phyloP scores from a whole-genome alignment of 192 early-diverging fungal genomes.

The Helicostylum pulchrum region DNA sequence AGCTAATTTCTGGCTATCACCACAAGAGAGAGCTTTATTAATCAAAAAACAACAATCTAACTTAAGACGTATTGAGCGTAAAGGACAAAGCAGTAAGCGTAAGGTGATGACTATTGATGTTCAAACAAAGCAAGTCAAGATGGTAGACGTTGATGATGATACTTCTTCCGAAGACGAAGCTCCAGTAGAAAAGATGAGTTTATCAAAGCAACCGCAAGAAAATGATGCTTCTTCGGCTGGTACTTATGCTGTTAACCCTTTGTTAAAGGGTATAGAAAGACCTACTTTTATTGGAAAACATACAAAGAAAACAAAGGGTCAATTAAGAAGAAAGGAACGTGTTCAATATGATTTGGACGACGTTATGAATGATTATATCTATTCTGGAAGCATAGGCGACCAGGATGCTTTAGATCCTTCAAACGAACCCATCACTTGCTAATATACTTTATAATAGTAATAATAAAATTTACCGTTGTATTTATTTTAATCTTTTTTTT shows the following conservation, averaged over 20 bases:
- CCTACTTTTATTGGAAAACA: slow-evolving; percentile 25
- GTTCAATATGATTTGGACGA: slow-evolving; percentile 10
- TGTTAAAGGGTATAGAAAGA: slow-evolving; percentile 21
- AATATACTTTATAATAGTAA: neutral
- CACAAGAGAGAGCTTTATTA: slow-evolving; percentile 42
- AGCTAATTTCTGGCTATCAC: slow-evolving; percentile 45
- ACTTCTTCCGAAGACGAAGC: slow-evolving; percentile 33
- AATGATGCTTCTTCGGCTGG: slow-evolving; percentile 22
- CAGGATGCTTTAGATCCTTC: slow-evolving; percentile 14
- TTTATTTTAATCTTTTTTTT: no score
- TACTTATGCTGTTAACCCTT: slow-evolving; percentile 36
- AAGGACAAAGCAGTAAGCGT: slow-evolving; percentile 36
- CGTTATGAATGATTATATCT: slow-evolving; percentile 16
- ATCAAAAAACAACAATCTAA: slow-evolving; percentile 47
- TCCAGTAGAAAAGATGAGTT: slow-evolving; percentile 12
- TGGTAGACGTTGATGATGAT: slow-evolving; percentile 30
- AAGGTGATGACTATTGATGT: slow-evolving; percentile 54
- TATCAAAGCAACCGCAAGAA: neutral
- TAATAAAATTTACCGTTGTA: no score
- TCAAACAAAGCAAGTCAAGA: slow-evolving; percentile 37
- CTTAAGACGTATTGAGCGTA: slow-evolving; percentile 34
- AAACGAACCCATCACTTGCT: slow-evolving; percentile 10
- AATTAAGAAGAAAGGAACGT: slow-evolving; percentile 8
- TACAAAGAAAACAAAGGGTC: slow-evolving; percentile 8
- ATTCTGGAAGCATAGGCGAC: slow-evolving; percentile 20